Evolutionary conservation across 345 rosid species (phyloP).

Genomic region (Draba incana): DNA sequence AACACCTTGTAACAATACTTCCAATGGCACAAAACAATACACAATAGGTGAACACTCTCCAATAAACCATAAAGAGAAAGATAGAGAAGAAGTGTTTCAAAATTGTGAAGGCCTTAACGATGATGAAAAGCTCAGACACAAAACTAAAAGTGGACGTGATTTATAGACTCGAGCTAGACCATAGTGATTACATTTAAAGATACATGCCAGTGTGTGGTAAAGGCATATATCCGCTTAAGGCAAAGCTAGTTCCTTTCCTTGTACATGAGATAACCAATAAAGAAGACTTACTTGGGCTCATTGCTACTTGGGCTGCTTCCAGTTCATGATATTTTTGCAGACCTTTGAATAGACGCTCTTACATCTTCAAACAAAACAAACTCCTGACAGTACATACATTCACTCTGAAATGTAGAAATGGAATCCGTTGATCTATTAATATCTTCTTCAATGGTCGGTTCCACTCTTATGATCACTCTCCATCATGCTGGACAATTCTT

Average conservation of each 20-base stretch:
- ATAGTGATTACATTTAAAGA: background rate
- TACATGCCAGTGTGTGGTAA: background rate
- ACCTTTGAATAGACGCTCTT: conserved; percentile 71
- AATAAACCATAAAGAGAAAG: conserved; percentile 1
- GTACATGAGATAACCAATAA: conserved; percentile 6
- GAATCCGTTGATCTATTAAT: conserved; percentile 73
- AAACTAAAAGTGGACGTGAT: conserved; percentile 9
- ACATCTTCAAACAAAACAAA: conserved; percentile 78
- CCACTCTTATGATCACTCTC: conserved; percentile 53
- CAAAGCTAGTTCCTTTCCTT: conserved; percentile 15
- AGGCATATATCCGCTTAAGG: no score
- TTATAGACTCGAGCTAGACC: conserved; percentile 11
- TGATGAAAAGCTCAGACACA: conserved; percentile 8
- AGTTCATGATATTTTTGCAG: conserved; percentile 41
- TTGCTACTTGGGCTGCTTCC: conserved; percentile 26
- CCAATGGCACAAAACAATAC: conserved; percentile 19
- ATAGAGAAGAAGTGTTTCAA: background rate
- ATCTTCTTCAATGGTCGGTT: conserved; percentile 80
- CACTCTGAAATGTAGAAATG: conserved; percentile 71
- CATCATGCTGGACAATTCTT: conserved; percentile 80
- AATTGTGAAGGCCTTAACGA: background rate
- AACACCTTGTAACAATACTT: conserved; percentile 18
- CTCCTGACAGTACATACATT: conserved; percentile 63
- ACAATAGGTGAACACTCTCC: conserved; percentile 10
- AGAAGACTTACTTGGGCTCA: conserved; percentile 53